phyloP scores from a whole-genome alignment of 2,329 filamentous ascomycete genomes.

The Exophiala bonariae region DNA sequence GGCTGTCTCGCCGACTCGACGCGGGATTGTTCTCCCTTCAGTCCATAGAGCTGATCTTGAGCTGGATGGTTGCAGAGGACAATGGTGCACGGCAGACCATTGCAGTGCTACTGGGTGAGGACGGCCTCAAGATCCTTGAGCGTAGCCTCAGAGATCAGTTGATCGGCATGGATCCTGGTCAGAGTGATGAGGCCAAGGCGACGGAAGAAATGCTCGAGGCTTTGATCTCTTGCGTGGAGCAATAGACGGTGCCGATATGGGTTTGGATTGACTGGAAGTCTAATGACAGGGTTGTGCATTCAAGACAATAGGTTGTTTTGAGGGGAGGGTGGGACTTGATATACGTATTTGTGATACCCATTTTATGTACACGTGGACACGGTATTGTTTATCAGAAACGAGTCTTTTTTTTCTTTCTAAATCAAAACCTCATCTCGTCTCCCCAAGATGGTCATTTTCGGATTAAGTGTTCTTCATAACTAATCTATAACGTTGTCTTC shows the following conservation, averaged over 20 bases:
- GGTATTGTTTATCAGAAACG: background rate
- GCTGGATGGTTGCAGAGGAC: constrained; percentile 92
- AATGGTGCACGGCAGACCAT: constrained; percentile 69
- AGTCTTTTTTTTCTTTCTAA: no score
- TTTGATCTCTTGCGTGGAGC: constrained; percentile 50
- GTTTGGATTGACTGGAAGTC: background rate
- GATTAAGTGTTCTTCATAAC: no score
- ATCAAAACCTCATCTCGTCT: no score
- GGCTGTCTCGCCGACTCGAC: constrained; percentile 73
- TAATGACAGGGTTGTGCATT: background rate
- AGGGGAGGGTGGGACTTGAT: background rate
- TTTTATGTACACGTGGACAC: background rate
- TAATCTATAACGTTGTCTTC: no score
- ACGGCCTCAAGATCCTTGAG: constrained; percentile 61
- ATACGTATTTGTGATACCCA: constrained; percentile 15
- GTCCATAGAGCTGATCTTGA: constrained; percentile 77
- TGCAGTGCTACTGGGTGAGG: constrained; percentile 62
- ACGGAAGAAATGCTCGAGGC: constrained; percentile 67
- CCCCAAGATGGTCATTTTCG: no score
- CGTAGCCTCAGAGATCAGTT: constrained; percentile 69
- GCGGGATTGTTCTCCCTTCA: constrained; percentile 83
- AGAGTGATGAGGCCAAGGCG: constrained; percentile 53
- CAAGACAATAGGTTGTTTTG: background rate
- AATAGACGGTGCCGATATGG: no score
- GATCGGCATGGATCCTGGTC: constrained; percentile 56